phyloP scores from a whole-genome alignment of 768 basidiomycete species.

The Sporobolomyces pararoseus region DNA sequence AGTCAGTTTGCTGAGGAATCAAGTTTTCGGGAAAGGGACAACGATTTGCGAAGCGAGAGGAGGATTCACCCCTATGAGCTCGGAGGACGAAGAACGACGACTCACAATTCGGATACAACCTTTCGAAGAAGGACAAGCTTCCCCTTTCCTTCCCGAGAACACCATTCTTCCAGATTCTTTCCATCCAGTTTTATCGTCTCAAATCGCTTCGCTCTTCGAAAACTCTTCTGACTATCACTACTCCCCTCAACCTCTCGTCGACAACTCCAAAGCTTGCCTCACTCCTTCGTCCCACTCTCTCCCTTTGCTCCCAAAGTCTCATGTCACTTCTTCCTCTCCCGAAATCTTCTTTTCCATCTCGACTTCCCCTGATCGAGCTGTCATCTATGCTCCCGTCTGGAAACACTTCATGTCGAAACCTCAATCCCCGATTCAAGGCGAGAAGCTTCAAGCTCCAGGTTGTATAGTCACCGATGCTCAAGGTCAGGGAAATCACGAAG shows the following conservation, averaged over 20 bases:
- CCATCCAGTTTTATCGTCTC: constrained; percentile 8
- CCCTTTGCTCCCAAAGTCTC: neutral
- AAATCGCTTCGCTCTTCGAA: neutral
- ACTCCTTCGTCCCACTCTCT: neutral
- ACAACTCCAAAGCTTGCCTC: neutral
- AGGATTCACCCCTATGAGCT: neutral
- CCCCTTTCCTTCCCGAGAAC: constrained; percentile 8
- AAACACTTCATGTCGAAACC: constrained; percentile 25
- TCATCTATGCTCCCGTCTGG: constrained; percentile 17
- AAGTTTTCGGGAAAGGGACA: neutral
- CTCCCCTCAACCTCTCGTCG: neutral
- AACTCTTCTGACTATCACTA: neutral
- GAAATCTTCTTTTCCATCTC: constrained; percentile 33
- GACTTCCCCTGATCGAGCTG: constrained; percentile 26
- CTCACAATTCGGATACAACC: constrained; percentile 10
- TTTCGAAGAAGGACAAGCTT: neutral
- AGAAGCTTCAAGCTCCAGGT: constrained; percentile 1
- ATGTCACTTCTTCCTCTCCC: neutral
- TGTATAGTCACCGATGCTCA: constrained; percentile 36
- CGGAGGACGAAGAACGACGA: constrained; percentile 14
- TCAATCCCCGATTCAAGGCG: too few species aligned
- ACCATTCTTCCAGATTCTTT: constrained; percentile 5
- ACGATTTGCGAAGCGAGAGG: constrained; percentile 8
- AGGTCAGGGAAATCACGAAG: constrained; percentile 5
- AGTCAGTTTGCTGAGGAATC: neutral